These are phyloP conservation scores for Laguncularia racemosa DNA, from an alignment of 345 rosid genomes.

Conservation along the genomic window DNA sequence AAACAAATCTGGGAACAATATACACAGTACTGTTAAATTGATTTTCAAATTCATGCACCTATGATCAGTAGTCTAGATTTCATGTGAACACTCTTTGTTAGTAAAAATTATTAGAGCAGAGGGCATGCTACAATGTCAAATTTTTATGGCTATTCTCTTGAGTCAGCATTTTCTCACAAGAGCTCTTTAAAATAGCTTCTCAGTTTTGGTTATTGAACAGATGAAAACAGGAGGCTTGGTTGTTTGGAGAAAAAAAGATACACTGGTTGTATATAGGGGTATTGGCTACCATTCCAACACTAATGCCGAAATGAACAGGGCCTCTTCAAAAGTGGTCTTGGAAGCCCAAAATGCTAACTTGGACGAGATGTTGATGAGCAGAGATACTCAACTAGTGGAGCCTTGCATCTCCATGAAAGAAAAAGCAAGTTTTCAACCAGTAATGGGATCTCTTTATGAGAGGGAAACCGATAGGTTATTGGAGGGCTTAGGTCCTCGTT, in stretches of 20 bases:
- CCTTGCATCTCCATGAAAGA: constrained; percentile 12
- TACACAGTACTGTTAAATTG: too few relatives aligned
- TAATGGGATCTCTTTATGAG: constrained; percentile 51
- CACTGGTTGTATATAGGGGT: constrained; percentile 54
- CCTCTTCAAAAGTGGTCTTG: background rate
- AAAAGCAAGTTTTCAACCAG: constrained; percentile 11
- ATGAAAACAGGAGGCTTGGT: constrained; percentile 85
- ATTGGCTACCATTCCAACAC: constrained; percentile 13
- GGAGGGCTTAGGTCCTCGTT: constrained; percentile 83
- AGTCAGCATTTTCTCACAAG: background rate
- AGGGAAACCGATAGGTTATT: constrained; percentile 81
- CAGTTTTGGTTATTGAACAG: constrained; percentile 25
- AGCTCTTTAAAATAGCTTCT: constrained; percentile 8
- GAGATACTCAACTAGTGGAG: constrained; percentile 14
- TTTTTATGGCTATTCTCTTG: background rate
- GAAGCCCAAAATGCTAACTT: background rate
- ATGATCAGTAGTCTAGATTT: too few relatives aligned
- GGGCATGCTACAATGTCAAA: too few relatives aligned
- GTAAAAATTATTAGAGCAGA: too few relatives aligned
- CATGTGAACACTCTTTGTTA: too few relatives aligned
- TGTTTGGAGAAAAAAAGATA: constrained; percentile 62
- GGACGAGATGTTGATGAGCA: background rate
- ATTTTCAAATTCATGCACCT: too few relatives aligned
- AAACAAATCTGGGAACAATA: too few relatives aligned
- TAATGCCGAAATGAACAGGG: background rate